These are phyloP conservation scores for Pulveroboletus frians DNA, from an alignment of 768 basidiomycete genomes.

Conservation along the genomic window DNA sequence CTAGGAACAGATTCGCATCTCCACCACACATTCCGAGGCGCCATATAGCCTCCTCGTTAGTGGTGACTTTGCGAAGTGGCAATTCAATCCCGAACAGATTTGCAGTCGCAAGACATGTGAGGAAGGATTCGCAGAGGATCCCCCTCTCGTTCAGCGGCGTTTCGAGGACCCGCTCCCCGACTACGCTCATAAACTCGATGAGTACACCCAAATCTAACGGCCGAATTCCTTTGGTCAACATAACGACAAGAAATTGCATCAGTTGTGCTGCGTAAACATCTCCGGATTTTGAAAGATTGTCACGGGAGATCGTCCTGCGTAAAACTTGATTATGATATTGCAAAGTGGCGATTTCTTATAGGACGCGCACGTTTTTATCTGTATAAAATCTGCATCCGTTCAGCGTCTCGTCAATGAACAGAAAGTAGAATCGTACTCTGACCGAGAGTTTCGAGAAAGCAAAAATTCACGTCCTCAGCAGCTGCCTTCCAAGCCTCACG, in stretches of 20 bases:
- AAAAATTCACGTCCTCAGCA: slow-evolving; percentile 5
- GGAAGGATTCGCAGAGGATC: slow-evolving; percentile 32
- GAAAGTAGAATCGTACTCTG: slow-evolving; percentile 16
- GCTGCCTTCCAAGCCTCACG: slow-evolving; percentile 22
- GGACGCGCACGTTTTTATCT: slow-evolving; percentile 14
- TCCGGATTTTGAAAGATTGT: not conserved
- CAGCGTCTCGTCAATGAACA: not conserved
- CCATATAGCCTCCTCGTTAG: slow-evolving; percentile 37
- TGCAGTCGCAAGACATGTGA: slow-evolving; percentile 33
- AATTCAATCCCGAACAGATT: slow-evolving; percentile 11
- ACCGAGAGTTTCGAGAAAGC: slow-evolving; percentile 12
- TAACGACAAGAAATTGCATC: slow-evolving; percentile 24
- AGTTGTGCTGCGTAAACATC: slow-evolving; percentile 13
- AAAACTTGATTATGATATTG: not conserved
- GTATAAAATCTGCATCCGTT: slow-evolving; percentile 13
- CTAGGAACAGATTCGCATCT: slow-evolving; percentile 33
- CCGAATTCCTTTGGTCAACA: slow-evolving; percentile 18
- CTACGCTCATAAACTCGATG: slow-evolving; percentile 11
- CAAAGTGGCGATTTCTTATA: not conserved
- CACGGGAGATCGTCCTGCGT: slow-evolving; percentile 13
- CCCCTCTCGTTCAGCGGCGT: not conserved
- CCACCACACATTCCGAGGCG: slow-evolving; percentile 26
- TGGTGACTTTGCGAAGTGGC: slow-evolving; percentile 3
- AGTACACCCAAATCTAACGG: slow-evolving; percentile 1
- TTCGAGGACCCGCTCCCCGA: slow-evolving; percentile 15